Conservation (phyloP, 2,329 filamentous ascomycete genomes). For the Erysiphe pulchra region DNA sequence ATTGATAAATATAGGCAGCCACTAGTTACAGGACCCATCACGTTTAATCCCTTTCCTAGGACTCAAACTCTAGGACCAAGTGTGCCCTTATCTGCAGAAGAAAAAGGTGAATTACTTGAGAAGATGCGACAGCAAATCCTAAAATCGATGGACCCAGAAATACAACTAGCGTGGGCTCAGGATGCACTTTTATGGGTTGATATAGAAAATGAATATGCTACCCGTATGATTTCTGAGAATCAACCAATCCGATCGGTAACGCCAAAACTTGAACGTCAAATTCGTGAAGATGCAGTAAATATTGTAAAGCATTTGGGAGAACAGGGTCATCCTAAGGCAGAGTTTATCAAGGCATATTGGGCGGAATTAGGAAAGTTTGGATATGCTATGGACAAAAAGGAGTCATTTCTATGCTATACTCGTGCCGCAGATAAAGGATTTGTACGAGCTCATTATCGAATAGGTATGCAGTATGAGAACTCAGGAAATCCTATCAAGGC, state of each 20-base stretch:
- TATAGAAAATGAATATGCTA: conserved; percentile 49
- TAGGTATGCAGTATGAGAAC: conserved; percentile 95
- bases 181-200: conserved; percentile 80
- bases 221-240: conserved; percentile 15
- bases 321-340: conserved; percentile 76
- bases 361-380: conserved; percentile 94
- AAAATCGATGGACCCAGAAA: conserved; percentile 80
- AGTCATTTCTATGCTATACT: conserved; percentile 71
- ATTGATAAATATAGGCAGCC: conserved; percentile 3
- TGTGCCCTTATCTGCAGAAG: conserved; percentile 78
- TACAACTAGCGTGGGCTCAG: conserved; percentile 91
- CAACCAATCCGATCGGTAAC: conserved; percentile 40
- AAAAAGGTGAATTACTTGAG: conserved; percentile 76
- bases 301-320: conserved; percentile 76
- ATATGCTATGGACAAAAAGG: conserved; percentile 71
- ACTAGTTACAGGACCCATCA: conserved; percentile 24
- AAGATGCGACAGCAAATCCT: conserved; percentile 62
- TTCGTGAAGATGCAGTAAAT: conserved; percentile 70
- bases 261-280: conserved; percentile 66
- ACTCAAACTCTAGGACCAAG: conserved; percentile 56
- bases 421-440: conserved; percentile 70
- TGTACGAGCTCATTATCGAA: conserved; percentile 75
- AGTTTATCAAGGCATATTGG: conserved; percentile 93
- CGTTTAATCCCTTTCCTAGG: conserved; percentile 80
- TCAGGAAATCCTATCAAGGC: conserved; percentile 83